Evolutionary conservation across 768 basidiomycete genomes (phyloP), one percentile per base, ranked within the genome.

Genomic region (Boletus fagicola): DNA sequence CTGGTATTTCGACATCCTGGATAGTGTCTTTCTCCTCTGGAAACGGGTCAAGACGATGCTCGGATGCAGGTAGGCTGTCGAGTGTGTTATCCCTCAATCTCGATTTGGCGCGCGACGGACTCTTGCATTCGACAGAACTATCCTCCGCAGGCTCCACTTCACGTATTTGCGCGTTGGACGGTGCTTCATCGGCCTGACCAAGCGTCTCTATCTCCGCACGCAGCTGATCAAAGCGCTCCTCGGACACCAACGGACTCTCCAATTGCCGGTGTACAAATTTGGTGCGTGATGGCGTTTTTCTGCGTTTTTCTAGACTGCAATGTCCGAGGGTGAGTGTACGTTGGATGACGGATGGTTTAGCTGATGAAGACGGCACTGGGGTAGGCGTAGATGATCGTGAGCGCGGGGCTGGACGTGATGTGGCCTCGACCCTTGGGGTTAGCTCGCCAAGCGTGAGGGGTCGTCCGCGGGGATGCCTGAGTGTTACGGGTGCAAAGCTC

Each of bases 391-490:
- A 60, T 6, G 67, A 62, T 42, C 33, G 56, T 1, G 60, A 58
- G n/a, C 24, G 43, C 16, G 50, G 44, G 12, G 46, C 52, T 11
- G 56, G 39, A 33, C 26, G 49, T 31, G 58, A 16, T 20, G 56
- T 47, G n/a, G 18, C 43, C 15, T 58, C 48, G 30, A 72, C 74
- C 58, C 68, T 73, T 63, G 80, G 78, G 26, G 77, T 76, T 10
- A 79, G 68, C 45, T 81, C 77, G 35, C 69, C 71, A 56, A 77
- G 68, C 22, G 77, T 75, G 47, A 78, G 66, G 22, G 59, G 35
- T 50, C 69, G 69, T 61, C 64, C 72, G 58, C 68, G 69, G 64
- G 59, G 63, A 49, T 70, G 54, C 9, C 16, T 42, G 54, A 49
- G 60, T 28, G 69, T 53, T 47, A 76, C 68, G 16, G 75, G 76